Base-by-base conservation (phyloP, 2,329 filamentous ascomycete species). In the Thielaviopsis punctulata region DNA sequence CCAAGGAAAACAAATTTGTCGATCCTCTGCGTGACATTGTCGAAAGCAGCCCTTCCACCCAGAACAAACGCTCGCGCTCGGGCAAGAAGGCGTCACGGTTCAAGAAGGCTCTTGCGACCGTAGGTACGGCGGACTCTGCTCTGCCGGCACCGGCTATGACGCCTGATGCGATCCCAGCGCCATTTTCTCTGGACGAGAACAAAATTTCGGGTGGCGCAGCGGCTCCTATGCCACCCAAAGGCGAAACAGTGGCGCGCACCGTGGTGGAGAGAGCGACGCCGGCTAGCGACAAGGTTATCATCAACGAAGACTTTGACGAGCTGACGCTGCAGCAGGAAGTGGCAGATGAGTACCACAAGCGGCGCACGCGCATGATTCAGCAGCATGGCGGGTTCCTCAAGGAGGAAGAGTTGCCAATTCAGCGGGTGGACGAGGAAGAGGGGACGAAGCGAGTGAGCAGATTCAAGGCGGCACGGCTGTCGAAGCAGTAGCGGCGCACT, bases 281-380 rank as follows among this genome's bases (percentile, higher is more conserved):
- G 30, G 30, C 48, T 9, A 51, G 48, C 30, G 54, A 50, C 7
- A 48, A 49, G 18, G 53, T 41, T 10, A 25, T 55, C 12, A 48
- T 52, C 19, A 47, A 55, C 23, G 65, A 2, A 52, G 54, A 55
- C 58, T 1, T 58, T 58, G 77, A 84, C 58, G 81, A 85, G 57
- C 70, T 90, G 39, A 71, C 90, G 49, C 76, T 53, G 22, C 51
- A 84, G 51, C 80, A 85, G 56, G 84, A 94, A 63, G 80, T 94
- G 13, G 82, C 85, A 7, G 77, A 79, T 36, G 85, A 93, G 62
- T 94, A 94, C 64, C 84, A 94, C 63, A 80, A 78, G 45, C 73
- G 86, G 64, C 82, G 90, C 19, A 94, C 89, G 62, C 78, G 77
- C 60, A 81, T 93, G 66, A 88, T 95, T 51, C 79, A 87, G 58